Conservation (phyloP, 2,329 filamentous ascomycete genomes). For the Thielaviopsis punctulata region DNA sequence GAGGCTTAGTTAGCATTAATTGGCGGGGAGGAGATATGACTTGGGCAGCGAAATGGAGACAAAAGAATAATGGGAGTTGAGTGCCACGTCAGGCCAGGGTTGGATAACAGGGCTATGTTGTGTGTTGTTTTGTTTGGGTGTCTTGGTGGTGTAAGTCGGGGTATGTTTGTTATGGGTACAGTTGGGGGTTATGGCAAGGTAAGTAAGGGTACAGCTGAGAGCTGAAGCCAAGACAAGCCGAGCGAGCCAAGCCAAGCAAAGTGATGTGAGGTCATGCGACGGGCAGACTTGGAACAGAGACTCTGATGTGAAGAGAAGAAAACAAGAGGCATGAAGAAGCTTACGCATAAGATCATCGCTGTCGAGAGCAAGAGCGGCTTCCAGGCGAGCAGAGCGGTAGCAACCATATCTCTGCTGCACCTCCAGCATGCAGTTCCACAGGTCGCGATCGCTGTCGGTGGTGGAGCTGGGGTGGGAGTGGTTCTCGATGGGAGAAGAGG, state of each 20-base stretch:
- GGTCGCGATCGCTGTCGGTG: slow-evolving; percentile 14
- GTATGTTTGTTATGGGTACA: too few relatives aligned
- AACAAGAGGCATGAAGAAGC: slow-evolving; percentile 14
- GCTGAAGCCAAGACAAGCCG: too few relatives aligned
- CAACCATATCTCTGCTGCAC: slow-evolving; percentile 30
- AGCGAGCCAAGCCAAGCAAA: not conserved
- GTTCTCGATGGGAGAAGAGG: not conserved
- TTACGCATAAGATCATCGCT: slow-evolving; percentile 27
- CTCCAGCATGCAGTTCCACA: slow-evolving; percentile 33
- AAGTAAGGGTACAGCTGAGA: too few relatives aligned
- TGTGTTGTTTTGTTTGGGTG: too few relatives aligned
- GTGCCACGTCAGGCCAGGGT: not conserved
- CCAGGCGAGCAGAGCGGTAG: slow-evolving; percentile 32
- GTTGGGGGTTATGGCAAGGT: too few relatives aligned
- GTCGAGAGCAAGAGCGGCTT: slow-evolving; percentile 26
- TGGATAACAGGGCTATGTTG: not conserved
- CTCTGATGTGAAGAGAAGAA: not conserved
- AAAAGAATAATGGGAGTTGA: not conserved
- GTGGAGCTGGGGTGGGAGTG: not conserved
- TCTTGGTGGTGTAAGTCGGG: too few relatives aligned
- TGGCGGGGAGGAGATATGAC: too few relatives aligned
- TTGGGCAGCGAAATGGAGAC: not conserved
- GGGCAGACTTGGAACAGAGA: not conserved
- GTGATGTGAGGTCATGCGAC: not conserved
- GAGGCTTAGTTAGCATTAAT: not conserved